A percentile compares a stretch with the other conserved stretches of the same genome.
phyloP scores from a whole-genome alignment of 2,329 filamentous ascomycete species.

The Diaporthe citri region DNA sequence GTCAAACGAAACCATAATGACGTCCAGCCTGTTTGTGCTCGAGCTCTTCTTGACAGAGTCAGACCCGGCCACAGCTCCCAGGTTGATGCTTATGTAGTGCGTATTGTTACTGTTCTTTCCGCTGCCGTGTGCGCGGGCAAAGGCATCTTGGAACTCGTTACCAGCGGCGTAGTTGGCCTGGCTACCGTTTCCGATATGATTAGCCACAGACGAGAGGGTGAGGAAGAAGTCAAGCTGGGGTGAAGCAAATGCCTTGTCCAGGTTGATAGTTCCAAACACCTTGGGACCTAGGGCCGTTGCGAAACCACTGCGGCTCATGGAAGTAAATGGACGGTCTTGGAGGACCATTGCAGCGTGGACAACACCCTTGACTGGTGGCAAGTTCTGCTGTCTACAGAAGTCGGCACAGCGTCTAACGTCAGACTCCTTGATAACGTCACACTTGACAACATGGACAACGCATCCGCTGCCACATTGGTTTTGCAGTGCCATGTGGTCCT shows the following conservation, averaged over 20 bases:
- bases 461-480: slow-evolving; percentile 39
- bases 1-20: slow-evolving; percentile 42
- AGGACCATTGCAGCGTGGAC: slow-evolving; percentile 59
- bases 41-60: slow-evolving; percentile 13
- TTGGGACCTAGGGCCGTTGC: slow-evolving; percentile 36
- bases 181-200: slow-evolving; percentile 51
- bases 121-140: slow-evolving; percentile 26
- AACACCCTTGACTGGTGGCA: slow-evolving; percentile 55
- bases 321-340: slow-evolving; percentile 34
- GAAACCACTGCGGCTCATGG: slow-evolving; percentile 35
- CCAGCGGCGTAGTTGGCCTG: slow-evolving; percentile 57
- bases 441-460: slow-evolving; percentile 48
- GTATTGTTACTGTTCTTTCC: slow-evolving; percentile 8
- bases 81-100: slow-evolving; percentile 33
- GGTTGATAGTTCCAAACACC: slow-evolving; percentile 42
- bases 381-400: slow-evolving; percentile 25
- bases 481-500: slow-evolving; percentile 34
- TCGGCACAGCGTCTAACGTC: slow-evolving; percentile 33
- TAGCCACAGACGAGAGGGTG: slow-evolving; percentile 54
- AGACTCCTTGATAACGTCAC: slow-evolving; percentile 49
- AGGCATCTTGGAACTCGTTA: slow-evolving; percentile 51
- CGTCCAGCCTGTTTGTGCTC: background rate
- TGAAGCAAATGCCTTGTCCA: slow-evolving; percentile 41
- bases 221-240: slow-evolving; percentile 54
- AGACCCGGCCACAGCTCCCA: slow-evolving; percentile 31